Base-by-base conservation (phyloP, 768 basidiomycete species). In the Rhodosporidiobolus odoratus region DNA sequence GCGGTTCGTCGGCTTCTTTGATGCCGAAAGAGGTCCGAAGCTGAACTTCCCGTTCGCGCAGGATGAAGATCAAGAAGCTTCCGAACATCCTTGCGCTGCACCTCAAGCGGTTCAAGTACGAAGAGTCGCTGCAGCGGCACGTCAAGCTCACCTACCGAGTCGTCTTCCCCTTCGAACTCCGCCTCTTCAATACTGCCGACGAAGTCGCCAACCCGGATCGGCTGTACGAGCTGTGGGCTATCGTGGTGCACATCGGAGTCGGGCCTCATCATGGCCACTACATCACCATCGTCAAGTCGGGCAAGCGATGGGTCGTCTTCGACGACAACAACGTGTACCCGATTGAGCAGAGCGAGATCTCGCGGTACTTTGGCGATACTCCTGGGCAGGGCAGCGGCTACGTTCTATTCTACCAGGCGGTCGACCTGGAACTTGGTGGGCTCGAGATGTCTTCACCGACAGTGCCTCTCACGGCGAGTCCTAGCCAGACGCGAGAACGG, bases 191-290 rank as follows among this genome's bases (percentile, higher is more conserved):
- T 79, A 98, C 96, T 52, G 88, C 93, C 60, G 96, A 99, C 80
- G 92, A 94, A 75, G 86, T 89, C 57, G 86, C 88, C 62, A 86
- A 97, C 78, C 90, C 93, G 0, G 96, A 99, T 79, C 84, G 94
- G 63, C 79, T 98, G 70, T 99, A 96, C 81, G 87, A 91, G 79
- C 85, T 99, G 35, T 97, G 94, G 79, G 93, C 91, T 21, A 91
- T 98, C 67, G 94, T 99, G 41, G 92, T 99, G n/a, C 96, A 99
- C 81, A 94, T 99, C 73, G 96, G 96, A 84, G 90, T 86, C 76
- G 95, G 95, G 9, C 93, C 93, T n/a, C 89, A 96, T 78, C 96
- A 98, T 76, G 96, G 96, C 1, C 96, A 99, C 82, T 99, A 99
- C 79, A 87, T 98, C 75, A 89, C 94, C 75, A 88, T 98, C 76